These are phyloP conservation scores for Infundibulicybe gibba DNA, from an alignment of 768 basidiomycete species.

Conservation along the genomic window DNA sequence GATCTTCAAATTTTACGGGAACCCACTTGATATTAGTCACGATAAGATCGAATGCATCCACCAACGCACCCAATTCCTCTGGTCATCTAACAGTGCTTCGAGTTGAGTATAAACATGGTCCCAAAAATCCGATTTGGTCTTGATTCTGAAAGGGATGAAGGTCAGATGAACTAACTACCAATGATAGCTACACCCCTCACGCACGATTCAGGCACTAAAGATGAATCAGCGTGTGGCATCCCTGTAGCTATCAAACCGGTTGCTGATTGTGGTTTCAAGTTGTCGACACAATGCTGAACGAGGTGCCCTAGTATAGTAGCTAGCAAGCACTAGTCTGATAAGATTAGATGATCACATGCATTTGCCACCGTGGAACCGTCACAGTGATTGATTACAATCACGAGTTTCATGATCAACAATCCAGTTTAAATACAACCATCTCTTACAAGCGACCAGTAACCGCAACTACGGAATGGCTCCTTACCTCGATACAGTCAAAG, in stretches of 20 bases:
- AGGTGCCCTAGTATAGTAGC: too few relatives aligned
- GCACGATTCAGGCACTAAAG: slow-evolving; percentile 58
- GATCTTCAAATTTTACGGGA: slow-evolving; percentile 50
- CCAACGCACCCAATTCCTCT: slow-evolving; percentile 68
- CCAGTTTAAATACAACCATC: too few relatives aligned
- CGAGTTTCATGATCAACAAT: too few relatives aligned
- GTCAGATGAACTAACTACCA: not conserved
- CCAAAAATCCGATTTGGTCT: slow-evolving; percentile 80
- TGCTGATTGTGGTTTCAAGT: slow-evolving; percentile 8
- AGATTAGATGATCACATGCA: slow-evolving; percentile 20
- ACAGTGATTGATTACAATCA: too few relatives aligned
- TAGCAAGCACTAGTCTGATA: too few relatives aligned
- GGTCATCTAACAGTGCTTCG: slow-evolving; percentile 54
- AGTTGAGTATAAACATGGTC: slow-evolving; percentile 67
- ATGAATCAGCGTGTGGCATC: slow-evolving; percentile 86
- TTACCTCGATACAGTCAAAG: slow-evolving; percentile 70
- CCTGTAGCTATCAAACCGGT: slow-evolving; percentile 8
- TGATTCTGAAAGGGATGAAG: slow-evolving; percentile 37
- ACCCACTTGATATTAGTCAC: slow-evolving; percentile 5
- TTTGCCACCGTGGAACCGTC: too few relatives aligned
- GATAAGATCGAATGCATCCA: not conserved
- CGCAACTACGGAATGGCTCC: slow-evolving; percentile 58
- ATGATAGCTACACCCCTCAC: slow-evolving; percentile 1
- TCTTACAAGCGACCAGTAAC: too few relatives aligned
- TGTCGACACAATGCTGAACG: too few relatives aligned